Evolutionary conservation across 768 basidiomycete species (phyloP).

Genomic region (Mycena epipterygia): DNA sequence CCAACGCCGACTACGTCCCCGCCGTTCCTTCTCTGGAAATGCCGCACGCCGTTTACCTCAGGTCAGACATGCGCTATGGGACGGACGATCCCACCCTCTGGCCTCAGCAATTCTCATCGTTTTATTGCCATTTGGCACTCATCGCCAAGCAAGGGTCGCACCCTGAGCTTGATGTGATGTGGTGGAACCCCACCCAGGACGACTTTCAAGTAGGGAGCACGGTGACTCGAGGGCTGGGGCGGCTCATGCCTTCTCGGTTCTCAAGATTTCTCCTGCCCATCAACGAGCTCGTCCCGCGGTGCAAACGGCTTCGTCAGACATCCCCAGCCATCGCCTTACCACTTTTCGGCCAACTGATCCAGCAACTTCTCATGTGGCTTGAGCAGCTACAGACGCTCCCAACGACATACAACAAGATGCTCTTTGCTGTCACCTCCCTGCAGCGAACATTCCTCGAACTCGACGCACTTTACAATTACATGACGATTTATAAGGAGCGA

Average conservation of each 20-base stretch:
- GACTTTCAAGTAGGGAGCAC: too few species aligned
- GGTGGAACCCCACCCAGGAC: too few species aligned
- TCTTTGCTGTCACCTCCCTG: conserved; percentile 7
- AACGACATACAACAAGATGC: neutral
- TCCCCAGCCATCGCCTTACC: neutral
- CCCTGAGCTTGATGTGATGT: too few species aligned
- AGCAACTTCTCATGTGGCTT: neutral
- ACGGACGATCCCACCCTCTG: too few species aligned
- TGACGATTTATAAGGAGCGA: too few species aligned
- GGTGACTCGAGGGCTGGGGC: neutral
- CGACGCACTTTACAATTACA: neutral
- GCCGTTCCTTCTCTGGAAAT: too few species aligned
- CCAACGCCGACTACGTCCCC: too few species aligned
- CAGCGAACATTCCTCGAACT: conserved; percentile 1
- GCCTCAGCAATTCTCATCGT: too few species aligned
- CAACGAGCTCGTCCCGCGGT: neutral
- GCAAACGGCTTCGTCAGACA: neutral
- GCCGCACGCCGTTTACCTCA: too few species aligned
- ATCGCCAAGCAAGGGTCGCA: too few species aligned
- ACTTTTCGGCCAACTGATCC: neutral
- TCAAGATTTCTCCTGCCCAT: neutral
- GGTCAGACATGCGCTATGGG: too few species aligned
- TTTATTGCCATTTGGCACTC: too few species aligned
- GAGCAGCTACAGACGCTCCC: conserved; percentile 8
- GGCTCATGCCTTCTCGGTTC: neutral